Evolutionary conservation across 202 grass and related monocot species (phyloP).

Genomic region (Carex sylvatica): DNA sequence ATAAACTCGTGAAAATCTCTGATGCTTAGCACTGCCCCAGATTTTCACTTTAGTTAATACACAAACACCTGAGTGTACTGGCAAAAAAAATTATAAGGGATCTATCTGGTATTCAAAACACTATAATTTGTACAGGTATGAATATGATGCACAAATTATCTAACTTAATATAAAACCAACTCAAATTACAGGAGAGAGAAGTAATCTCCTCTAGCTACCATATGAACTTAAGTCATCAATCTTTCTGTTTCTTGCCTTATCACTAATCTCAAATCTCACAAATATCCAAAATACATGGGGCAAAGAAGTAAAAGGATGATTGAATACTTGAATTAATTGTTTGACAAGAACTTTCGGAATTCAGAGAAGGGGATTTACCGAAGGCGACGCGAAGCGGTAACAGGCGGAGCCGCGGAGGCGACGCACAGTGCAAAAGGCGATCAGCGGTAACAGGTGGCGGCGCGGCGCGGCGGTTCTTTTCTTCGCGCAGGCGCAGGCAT

Average conservation of each 20-base stretch:
- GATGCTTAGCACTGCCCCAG: constrained; percentile 70
- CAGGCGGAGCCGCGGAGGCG: too few relatives aligned
- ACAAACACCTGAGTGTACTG: neutral
- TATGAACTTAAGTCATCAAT: neutral
- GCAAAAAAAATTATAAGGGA: neutral
- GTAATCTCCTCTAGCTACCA: neutral
- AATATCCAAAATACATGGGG: too few relatives aligned
- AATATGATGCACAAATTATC: constrained; percentile 6
- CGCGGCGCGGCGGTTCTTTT: too few relatives aligned
- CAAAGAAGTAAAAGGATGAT: too few relatives aligned
- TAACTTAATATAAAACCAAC: neutral
- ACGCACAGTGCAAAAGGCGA: too few relatives aligned
- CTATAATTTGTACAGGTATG: neutral
- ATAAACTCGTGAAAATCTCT: constrained; percentile 73
- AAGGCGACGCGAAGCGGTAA: too few relatives aligned
- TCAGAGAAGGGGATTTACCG: too few relatives aligned
- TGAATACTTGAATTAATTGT: too few relatives aligned
- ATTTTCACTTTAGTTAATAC: constrained; percentile 15
- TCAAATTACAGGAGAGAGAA: neutral
- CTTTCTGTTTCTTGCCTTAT: neutral
- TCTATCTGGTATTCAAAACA: neutral
- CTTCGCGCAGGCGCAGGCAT: too few relatives aligned
- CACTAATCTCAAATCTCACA: too few relatives aligned
- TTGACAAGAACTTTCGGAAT: too few relatives aligned
- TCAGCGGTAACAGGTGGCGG: too few relatives aligned